Base-by-base conservation (phyloP, 202 grass and related monocot species). In the Brachypodium distachyon region DNA sequence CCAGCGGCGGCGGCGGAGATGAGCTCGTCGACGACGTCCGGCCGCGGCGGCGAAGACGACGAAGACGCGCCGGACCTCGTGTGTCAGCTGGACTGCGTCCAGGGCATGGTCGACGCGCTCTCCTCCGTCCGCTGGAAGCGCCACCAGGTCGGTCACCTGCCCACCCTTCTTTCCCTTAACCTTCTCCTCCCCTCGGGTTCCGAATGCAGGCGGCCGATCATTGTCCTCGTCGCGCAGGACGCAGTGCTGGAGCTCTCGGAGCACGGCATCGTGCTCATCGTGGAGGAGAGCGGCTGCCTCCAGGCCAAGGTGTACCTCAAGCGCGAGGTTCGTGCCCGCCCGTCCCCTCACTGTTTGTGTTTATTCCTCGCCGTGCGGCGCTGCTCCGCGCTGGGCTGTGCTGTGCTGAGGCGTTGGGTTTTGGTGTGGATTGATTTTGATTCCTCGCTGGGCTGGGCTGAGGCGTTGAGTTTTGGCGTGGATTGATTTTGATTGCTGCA, bases 221-320 rank as follows among this genome's bases (percentile, higher is more conserved):
- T 27, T 13, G 1, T 6, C 23, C 31, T 0, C 3, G 0, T 56
- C 17, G 0, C 10, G 11, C 65, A 98, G 96, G 96, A 95, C 73
- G 82, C 87, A 18, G 83, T 95, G 9, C 55, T 95, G 49, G 96
- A 95, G 87, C 78, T 98, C 6, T 98, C 89, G 7, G 80, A 82
- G 67, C 91, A 95, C 74, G 91, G 91, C 4, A 80, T 98, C 85
- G 89, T 98, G 48, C 60, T 98, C 21, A 83, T 90, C 28, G 85
- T 98, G 7, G 91, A 98, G 80, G 96, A 98, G 64, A 87, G 87
- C 26, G 87, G 91, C 13, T 99, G 85, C 86, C 89, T 95, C 55
- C 96, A 95, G 90, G 91, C 80, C 67, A 95, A 90, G 87, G 91
- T 98, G 77, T 95, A 92, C 82, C 82, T 98, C 39, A 98, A 98